Evolutionary conservation across 2,329 filamentous ascomycete species (phyloP).

Genomic region (Fusarium succisae): DNA sequence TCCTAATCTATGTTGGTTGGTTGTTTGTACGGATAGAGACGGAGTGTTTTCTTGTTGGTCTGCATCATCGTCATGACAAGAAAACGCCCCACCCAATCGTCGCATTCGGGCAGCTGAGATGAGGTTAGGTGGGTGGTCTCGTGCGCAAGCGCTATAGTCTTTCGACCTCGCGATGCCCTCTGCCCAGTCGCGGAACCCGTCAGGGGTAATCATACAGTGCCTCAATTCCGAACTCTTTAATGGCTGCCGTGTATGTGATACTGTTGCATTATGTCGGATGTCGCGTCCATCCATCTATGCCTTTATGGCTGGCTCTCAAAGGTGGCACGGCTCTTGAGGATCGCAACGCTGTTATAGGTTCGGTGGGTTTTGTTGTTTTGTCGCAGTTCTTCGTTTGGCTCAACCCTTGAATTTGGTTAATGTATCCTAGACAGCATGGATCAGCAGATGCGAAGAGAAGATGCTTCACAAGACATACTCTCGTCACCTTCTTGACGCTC

Average conservation of each 20-base stretch:
- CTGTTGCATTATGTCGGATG: neutral
- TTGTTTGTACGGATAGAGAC: neutral
- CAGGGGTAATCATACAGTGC: neutral
- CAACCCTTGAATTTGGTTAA: conserved; percentile 75
- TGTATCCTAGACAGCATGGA: conserved; percentile 59
- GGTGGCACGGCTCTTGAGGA: conserved; percentile 6
- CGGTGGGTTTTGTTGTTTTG: neutral
- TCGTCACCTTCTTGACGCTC: conserved; percentile 80
- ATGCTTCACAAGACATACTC: conserved; percentile 59
- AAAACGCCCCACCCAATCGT: conserved; percentile 37
- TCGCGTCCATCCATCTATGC: neutral
- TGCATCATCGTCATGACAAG: conserved; percentile 25
- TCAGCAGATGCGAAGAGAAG: conserved; percentile 14
- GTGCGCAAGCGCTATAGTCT: conserved; percentile 29
- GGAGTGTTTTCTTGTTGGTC: conserved; percentile 4
- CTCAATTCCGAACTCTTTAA: neutral
- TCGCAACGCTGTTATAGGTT: neutral
- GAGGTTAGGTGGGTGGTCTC: conserved; percentile 34
- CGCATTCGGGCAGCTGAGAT: conserved; percentile 28
- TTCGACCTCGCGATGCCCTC: conserved; percentile 4
- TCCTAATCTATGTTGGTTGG: neutral
- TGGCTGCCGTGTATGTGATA: neutral
- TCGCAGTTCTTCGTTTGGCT: conserved; percentile 38
- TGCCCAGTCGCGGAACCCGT: neutral
- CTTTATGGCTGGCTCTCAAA: neutral